Conservation (phyloP, 1,284 basidiomycete species). For the Ustilago nuda region DNA sequence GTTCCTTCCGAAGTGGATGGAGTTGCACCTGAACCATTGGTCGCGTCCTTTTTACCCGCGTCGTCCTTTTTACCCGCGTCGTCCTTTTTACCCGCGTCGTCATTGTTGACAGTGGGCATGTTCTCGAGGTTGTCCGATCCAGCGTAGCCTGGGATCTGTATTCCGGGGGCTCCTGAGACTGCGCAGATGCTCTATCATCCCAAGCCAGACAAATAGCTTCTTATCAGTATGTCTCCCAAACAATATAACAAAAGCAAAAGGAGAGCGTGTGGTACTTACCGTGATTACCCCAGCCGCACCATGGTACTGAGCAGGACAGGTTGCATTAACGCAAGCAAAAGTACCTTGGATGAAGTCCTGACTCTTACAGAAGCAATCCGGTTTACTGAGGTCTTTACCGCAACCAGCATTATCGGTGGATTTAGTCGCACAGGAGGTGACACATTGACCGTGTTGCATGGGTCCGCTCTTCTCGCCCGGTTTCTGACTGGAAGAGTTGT, state of each 20-base stretch:
- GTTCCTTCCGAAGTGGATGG: neutral
- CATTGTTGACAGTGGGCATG: constrained; percentile 39
- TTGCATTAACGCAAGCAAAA: constrained; percentile 46
- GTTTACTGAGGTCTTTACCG: constrained; percentile 41
- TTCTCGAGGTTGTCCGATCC: constrained; percentile 32
- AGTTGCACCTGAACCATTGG: neutral
- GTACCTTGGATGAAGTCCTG: constrained; percentile 33
- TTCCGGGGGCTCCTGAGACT: constrained; percentile 16
- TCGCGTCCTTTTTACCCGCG: constrained; percentile 4
- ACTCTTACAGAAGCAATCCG: constrained; percentile 45
- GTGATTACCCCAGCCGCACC: constrained; percentile 50
- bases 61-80: no score
- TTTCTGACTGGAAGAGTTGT: constrained; percentile 12
- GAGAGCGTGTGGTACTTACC: neutral
- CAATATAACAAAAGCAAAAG: neutral
- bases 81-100: constrained; percentile 5
- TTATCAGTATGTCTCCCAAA: neutral
- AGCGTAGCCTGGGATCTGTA: constrained; percentile 39
- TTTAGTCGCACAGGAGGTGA: constrained; percentile 28
- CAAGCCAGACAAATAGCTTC: neutral
- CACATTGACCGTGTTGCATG: constrained; percentile 35
- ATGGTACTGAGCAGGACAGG: constrained; percentile 47
- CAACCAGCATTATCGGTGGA: constrained; percentile 37
- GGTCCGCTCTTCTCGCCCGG: neutral
- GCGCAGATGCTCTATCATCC: constrained; percentile 30